A percentile compares a stretch with the other conserved stretches of the same genome.
Conservation (phyloP, 2,329 filamentous ascomycete species). For the Ophiostoma sp. region DNA sequence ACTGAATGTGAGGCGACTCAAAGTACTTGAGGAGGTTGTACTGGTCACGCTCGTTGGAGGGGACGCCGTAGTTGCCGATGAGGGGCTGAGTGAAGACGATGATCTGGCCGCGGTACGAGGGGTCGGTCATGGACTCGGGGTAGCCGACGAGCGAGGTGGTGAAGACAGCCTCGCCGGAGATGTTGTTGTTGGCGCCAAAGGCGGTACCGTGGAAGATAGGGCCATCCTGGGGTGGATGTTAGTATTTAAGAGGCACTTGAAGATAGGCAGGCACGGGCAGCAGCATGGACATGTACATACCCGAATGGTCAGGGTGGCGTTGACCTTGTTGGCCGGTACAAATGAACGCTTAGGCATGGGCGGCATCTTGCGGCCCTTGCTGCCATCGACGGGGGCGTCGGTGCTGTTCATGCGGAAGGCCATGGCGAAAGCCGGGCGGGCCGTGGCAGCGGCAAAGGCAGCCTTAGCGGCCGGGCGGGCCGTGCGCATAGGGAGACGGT, state of each 20-base stretch:
- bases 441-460: slow-evolving; percentile 28
- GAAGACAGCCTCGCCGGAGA: slow-evolving; percentile 97
- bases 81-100: slow-evolving; percentile 96
- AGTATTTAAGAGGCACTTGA: neutral
- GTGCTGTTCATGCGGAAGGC: slow-evolving; percentile 33
- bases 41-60: slow-evolving; percentile 76
- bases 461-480: slow-evolving; percentile 41
- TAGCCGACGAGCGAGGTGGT: slow-evolving; percentile 97
- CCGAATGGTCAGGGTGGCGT: slow-evolving; percentile 92
- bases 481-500: slow-evolving; percentile 49
- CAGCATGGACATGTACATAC: slow-evolving; percentile 44
- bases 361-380: slow-evolving; percentile 65
- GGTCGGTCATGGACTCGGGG: slow-evolving; percentile 88
- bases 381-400: slow-evolving; percentile 55
- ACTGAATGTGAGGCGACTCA: slow-evolving; percentile 96
- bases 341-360: slow-evolving; percentile 53
- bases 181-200: slow-evolving; percentile 93
- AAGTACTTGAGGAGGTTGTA: slow-evolving; percentile 95
- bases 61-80: slow-evolving; percentile 98
- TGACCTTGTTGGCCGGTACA: slow-evolving; percentile 58
- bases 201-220: slow-evolving; percentile 95
- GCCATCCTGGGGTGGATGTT: slow-evolving; percentile 58
- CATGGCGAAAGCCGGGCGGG: slow-evolving; percentile 39
- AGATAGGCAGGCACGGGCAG: too few relatives aligned
- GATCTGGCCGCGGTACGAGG: slow-evolving; percentile 88